Conservation (phyloP, 345 rosid genomes). For the Aquilaria sinensis region DNA sequence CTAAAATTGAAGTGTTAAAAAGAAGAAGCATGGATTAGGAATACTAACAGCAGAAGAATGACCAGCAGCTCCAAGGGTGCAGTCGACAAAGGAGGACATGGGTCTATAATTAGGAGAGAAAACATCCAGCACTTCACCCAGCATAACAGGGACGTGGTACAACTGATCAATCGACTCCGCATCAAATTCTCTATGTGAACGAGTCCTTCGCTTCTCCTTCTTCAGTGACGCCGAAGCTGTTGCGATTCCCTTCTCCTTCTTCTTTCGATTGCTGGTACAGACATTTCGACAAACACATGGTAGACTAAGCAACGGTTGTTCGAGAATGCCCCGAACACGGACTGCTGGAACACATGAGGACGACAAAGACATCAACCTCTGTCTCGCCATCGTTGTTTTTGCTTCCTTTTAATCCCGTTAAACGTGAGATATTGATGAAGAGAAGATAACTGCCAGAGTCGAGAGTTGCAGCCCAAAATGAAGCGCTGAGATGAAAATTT, state of each 20-base stretch:
- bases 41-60: slow-evolving; percentile 79
- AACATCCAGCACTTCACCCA: slow-evolving; percentile 76
- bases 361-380: neutral
- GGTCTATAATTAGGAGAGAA: slow-evolving; percentile 44
- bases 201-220: slow-evolving; percentile 72
- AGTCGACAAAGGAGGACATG: slow-evolving; percentile 67
- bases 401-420: neutral
- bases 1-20: neutral
- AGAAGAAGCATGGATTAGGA: neutral
- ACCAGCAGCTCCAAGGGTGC: slow-evolving; percentile 92
- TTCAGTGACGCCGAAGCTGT: slow-evolving; percentile 21
- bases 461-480: too few species aligned
- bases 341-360: neutral
- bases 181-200: slow-evolving; percentile 54
- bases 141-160: slow-evolving; percentile 76
- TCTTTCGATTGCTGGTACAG: slow-evolving; percentile 12
- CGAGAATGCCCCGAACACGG: neutral
- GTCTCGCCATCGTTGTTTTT: slow-evolving; percentile 1
- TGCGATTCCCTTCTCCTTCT: slow-evolving; percentile 21
- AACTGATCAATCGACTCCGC: slow-evolving; percentile 13
- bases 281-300: neutral
- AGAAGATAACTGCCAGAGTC: too few species aligned
- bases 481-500: too few species aligned
- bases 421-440: too few species aligned
- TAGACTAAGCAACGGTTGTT: neutral